These are phyloP conservation scores for Mallotus nudiflorus DNA, from an alignment of 345 rosid genomes.

Conservation along the genomic window DNA sequence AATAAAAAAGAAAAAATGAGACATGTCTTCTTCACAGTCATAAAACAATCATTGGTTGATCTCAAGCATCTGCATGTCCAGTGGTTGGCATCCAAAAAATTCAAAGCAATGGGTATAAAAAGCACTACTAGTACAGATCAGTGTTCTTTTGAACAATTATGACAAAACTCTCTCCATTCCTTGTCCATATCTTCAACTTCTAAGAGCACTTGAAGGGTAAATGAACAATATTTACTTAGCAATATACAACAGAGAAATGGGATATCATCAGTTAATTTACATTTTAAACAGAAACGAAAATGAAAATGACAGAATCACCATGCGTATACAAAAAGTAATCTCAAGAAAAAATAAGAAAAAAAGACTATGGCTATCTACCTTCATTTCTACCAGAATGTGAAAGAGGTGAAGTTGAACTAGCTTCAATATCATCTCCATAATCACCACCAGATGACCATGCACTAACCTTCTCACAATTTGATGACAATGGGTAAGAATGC, in stretches of 20 bases:
- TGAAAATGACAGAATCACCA: too few species aligned
- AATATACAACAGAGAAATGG: neutral
- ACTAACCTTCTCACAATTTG: constrained; percentile 39
- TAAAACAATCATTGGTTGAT: neutral
- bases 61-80: neutral
- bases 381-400: constrained; percentile 29
- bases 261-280: constrained; percentile 2
- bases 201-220: neutral
- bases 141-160: neutral
- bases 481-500: constrained; percentile 46
- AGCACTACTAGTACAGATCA: neutral
- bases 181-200: neutral
- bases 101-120: neutral
- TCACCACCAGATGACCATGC: constrained; percentile 35
- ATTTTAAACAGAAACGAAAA: neutral
- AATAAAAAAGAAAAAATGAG: neutral
- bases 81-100: neutral
- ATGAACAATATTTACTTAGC: neutral
- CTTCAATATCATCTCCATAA: constrained; percentile 49
- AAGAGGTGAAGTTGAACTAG: constrained; percentile 33
- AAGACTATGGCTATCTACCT: constrained; percentile 18
- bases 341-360: neutral
- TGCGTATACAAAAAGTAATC: neutral
- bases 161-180: neutral
- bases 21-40: neutral